These are phyloP conservation scores for Agaricus sinodeliciosus DNA, from an alignment of 768 basidiomycete species.

Conservation along the genomic window DNA sequence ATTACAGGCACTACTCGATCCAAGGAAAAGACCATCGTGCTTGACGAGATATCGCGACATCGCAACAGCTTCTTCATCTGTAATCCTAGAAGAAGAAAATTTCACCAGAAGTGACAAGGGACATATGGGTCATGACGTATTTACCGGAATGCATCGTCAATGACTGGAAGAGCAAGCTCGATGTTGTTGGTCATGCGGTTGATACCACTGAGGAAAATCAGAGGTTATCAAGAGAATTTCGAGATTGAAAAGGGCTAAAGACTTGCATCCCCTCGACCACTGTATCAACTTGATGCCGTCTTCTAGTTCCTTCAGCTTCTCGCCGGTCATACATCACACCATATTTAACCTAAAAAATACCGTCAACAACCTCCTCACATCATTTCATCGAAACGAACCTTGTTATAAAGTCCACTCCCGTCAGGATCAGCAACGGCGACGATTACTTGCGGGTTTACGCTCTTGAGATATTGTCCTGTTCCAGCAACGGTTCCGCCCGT, in stretches of 20 bases:
- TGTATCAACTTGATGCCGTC: conserved; percentile 93
- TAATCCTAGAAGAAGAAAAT: conserved; percentile 49
- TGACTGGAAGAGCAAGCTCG: conserved; percentile 72
- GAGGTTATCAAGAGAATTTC: not conserved
- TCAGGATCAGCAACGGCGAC: conserved; percentile 87
- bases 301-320: conserved; percentile 89
- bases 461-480: conserved; percentile 72
- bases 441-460: conserved; percentile 54
- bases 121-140: not conserved
- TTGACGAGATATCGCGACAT: conserved; percentile 93
- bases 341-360: conserved; percentile 58
- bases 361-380: not conserved
- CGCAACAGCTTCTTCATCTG: conserved; percentile 88
- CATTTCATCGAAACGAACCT: conserved; percentile 35
- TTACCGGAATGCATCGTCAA: conserved; percentile 87
- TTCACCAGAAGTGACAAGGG: not conserved
- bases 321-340: conserved; percentile 94
- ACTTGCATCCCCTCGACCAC: conserved; percentile 87
- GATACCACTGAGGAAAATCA: conserved; percentile 57
- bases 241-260: not conserved
- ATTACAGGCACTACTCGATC: conserved; percentile 95
- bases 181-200: conserved; percentile 92
- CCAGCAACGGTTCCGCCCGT: conserved; percentile 96
- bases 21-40: conserved; percentile 89
- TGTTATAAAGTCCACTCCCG: conserved; percentile 93